Percentiles rank a stretch among this genome's conserved stretches.
Conservation (phyloP, 2,329 filamentous ascomycete genomes). For the Metarhizium sp. region DNA sequence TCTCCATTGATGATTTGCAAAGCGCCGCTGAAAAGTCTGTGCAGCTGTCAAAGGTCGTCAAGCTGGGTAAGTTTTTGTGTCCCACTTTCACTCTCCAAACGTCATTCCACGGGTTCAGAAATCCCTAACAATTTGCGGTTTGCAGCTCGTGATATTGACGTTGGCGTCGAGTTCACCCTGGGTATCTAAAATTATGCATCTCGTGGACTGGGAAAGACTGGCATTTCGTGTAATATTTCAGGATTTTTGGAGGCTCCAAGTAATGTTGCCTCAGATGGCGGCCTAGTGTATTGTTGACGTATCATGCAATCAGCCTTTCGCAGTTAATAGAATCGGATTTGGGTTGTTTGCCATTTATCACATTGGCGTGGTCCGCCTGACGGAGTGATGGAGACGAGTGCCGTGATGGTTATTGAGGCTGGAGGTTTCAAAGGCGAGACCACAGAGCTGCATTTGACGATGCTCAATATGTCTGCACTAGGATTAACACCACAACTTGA, state of each 20-base stretch:
- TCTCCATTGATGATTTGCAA: conserved; percentile 97
- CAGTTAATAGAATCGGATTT: conserved; percentile 2
- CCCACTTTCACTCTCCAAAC: not conserved
- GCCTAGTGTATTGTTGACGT: conserved; percentile 4
- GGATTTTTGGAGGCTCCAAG: not conserved
- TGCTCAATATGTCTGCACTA: not conserved
- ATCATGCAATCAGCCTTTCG: conserved; percentile 4
- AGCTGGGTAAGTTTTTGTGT: conserved; percentile 64
- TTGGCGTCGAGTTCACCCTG: conserved; percentile 89
- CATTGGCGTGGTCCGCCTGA: not conserved
- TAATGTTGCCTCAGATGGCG: not conserved
- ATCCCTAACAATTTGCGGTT: conserved; percentile 11
- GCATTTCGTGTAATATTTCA: conserved; percentile 19
- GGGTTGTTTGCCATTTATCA: not conserved
- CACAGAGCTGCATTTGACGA: not conserved
- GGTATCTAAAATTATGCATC: conserved; percentile 56
- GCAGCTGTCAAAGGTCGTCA: conserved; percentile 98
- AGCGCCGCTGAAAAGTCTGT: conserved; percentile 95
- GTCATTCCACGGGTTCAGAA: not conserved
- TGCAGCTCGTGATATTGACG: conserved; percentile 85
- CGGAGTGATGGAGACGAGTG: not conserved
- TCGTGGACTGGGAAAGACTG: conserved; percentile 4
- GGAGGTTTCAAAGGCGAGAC: not conserved
- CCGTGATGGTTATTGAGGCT: not conserved
- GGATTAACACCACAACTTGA: too few relatives aligned